Percentiles rank a stretch among this genome's conserved stretches.
phyloP scores from a whole-genome alignment of 306 rosid species.

The Ziziphus jujuba region DNA sequence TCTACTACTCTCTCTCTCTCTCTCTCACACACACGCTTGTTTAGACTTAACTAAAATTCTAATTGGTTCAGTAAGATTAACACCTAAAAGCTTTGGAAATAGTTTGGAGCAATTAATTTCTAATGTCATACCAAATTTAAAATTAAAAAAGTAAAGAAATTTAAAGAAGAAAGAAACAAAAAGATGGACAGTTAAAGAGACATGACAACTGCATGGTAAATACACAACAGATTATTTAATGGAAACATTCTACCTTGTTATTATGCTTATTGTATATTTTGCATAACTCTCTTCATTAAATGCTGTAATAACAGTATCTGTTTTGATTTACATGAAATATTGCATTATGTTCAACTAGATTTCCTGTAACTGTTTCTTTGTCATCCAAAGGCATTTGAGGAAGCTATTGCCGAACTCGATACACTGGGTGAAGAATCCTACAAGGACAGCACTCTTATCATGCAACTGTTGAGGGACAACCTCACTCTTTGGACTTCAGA shows the following conservation, averaged over 20 bases:
- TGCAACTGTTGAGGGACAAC: constrained; percentile 47
- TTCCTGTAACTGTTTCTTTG: not conserved
- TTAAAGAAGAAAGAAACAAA: too few relatives aligned
- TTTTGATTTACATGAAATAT: not conserved
- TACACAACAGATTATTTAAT: too few relatives aligned
- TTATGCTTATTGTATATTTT: not conserved
- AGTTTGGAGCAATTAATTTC: too few relatives aligned
- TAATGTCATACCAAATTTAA: too few relatives aligned
- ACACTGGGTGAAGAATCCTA: constrained; percentile 47
- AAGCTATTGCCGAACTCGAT: constrained; percentile 46
- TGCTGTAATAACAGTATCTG: not conserved
- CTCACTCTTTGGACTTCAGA: constrained; percentile 54
- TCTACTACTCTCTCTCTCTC: too few relatives aligned
- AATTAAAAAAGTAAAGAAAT: too few relatives aligned
- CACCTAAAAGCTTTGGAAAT: too few relatives aligned
- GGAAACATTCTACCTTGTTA: not conserved
- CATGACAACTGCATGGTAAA: not conserved
- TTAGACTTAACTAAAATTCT: too few relatives aligned
- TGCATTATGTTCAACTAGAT: not conserved
- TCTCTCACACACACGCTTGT: too few relatives aligned
- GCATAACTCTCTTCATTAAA: not conserved
- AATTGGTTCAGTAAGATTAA: too few relatives aligned
- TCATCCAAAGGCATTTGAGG: constrained; percentile 35
- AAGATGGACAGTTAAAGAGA: not conserved
- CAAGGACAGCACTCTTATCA: constrained; percentile 48